Percentiles rank a stretch among this genome's conserved stretches.
phyloP scores from a whole-genome alignment of 257 asterid genomes.

The Mentha longifolia region DNA sequence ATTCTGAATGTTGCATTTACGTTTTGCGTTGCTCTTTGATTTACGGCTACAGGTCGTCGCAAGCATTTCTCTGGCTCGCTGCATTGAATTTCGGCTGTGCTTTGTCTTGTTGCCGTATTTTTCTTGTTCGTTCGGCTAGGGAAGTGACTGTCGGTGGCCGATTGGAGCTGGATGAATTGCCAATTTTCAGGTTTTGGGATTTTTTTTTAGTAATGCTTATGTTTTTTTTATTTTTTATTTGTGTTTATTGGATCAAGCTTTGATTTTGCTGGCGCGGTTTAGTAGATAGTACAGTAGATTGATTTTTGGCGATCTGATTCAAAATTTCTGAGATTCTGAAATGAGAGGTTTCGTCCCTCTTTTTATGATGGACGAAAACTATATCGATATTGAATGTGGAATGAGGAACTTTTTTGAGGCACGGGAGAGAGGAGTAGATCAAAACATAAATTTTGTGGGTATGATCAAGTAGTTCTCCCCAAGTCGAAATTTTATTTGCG shows the following conservation, averaged over 20 bases:
- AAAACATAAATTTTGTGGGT: constrained; percentile 3
- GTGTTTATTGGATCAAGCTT: constrained; percentile 27
- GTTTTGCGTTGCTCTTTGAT: constrained; percentile 25
- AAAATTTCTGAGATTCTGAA: too few species aligned
- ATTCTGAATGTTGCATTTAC: not conserved
- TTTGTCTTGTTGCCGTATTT: too few species aligned
- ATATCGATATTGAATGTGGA: too few species aligned
- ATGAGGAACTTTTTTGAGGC: not conserved
- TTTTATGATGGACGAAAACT: too few species aligned
- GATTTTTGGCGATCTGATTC: too few species aligned
- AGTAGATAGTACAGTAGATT: constrained; percentile 10
- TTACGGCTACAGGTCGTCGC: constrained; percentile 31
- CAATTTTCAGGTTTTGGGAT: constrained; percentile 4
- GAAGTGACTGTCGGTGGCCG: constrained; percentile 32
- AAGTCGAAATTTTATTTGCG: not conserved
- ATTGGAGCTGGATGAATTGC: constrained; percentile 34
- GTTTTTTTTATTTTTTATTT: not conserved
- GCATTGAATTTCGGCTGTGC: not conserved
- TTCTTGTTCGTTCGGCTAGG: too few species aligned
- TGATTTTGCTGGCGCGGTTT: constrained; percentile 1
- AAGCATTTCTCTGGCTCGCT: not conserved
- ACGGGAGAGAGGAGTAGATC: not conserved
- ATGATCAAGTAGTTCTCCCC: not conserved
- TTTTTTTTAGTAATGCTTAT: not conserved
- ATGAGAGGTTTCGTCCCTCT: too few species aligned